A percentile compares a stretch with the other conserved stretches of the same genome.
phyloP scores from a whole-genome alignment of 352 stramenopile species.

The Phytopythium aichiense region DNA sequence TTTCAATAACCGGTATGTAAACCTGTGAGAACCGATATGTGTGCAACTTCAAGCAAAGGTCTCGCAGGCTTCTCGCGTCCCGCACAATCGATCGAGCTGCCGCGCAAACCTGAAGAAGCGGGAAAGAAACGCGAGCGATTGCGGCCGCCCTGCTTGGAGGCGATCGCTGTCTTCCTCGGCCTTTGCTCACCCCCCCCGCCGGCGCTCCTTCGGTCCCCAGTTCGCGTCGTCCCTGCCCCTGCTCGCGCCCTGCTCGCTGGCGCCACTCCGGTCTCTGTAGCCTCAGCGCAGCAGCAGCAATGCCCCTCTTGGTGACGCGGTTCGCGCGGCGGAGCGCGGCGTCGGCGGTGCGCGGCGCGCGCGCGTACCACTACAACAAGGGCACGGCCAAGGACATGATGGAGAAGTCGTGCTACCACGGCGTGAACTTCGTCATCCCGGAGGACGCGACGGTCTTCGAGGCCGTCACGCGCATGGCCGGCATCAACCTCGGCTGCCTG shows the following conservation, averaged over 20 bases:
- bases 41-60: constrained; percentile 1
- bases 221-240: background rate
- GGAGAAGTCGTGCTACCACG: constrained; percentile 91
- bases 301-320: constrained; percentile 1
- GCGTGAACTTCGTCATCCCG: constrained; percentile 94
- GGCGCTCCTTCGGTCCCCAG: background rate
- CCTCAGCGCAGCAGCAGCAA: background rate
- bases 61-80: background rate
- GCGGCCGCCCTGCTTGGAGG: background rate
- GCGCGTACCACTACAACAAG: constrained; percentile 68
- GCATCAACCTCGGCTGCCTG: constrained; percentile 91
- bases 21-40: background rate
- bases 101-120: background rate
- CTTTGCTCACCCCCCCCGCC: background rate
- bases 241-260: background rate
- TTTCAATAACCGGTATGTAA: background rate
- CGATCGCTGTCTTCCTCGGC: background rate
- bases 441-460: constrained; percentile 93
- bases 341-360: background rate
- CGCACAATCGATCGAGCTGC: background rate
- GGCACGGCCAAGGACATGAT: constrained; percentile 89
- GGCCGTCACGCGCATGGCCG: constrained; percentile 93
- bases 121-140: background rate
- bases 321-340: background rate
- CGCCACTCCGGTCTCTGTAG: background rate